Evolutionary conservation across 2,329 filamentous ascomycete genomes (phyloP).

Genomic region (Orbilia oligospora): DNA sequence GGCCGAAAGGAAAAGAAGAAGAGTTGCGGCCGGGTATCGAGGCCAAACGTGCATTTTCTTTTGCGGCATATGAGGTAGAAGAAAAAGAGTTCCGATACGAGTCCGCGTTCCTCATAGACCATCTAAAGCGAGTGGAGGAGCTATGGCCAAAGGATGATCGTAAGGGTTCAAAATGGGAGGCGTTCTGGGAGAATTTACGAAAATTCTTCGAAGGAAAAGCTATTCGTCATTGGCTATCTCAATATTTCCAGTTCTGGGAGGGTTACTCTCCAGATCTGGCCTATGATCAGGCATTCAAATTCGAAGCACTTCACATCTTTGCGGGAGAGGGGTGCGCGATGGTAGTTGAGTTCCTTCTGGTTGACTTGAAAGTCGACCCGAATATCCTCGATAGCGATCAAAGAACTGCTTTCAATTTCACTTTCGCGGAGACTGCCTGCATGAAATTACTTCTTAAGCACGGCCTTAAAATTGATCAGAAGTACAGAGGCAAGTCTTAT

Average conservation of each 20-base stretch:
- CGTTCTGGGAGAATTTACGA: constrained; percentile 18
- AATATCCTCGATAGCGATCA: background rate
- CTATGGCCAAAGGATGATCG: constrained; percentile 51
- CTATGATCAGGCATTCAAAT: background rate
- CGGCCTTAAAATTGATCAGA: constrained; percentile 25
- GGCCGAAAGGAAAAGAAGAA: background rate
- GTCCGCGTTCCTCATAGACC: background rate
- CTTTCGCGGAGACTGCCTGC: background rate
- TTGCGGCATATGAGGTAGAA: constrained; percentile 41
- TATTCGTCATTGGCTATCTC: constrained; percentile 12
- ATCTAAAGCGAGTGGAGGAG: constrained; percentile 28
- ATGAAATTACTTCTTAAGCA: constrained; percentile 26
- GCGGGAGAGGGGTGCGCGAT: background rate
- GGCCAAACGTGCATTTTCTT: constrained; percentile 24
- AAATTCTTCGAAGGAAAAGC: constrained; percentile 10
- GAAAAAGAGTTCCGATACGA: constrained; percentile 35
- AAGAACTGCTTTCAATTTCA: constrained; percentile 28
- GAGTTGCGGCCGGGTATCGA: background rate
- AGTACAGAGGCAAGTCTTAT: constrained; percentile 3
- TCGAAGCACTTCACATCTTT: constrained; percentile 34
- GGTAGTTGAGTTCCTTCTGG: constrained; percentile 38
- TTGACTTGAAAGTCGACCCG: constrained; percentile 26
- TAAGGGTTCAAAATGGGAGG: constrained; percentile 45
- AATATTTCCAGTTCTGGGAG: constrained; percentile 24
- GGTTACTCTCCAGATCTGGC: constrained; percentile 8